Conservation (phyloP, 169 alveolate genomes). For the Eimeria praecox region DNA sequence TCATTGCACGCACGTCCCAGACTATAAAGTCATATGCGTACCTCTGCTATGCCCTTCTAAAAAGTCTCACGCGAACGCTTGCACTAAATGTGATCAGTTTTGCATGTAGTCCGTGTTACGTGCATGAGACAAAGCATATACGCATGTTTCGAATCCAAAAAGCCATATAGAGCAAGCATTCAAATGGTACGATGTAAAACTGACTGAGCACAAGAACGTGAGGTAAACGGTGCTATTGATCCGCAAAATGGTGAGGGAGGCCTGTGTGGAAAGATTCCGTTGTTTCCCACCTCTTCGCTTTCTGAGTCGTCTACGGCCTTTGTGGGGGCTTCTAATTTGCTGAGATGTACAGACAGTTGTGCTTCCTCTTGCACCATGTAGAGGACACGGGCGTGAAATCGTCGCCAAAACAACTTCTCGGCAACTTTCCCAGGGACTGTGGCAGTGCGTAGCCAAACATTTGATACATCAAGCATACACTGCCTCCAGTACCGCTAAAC, state of each 20-base stretch:
- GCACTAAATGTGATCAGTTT: not conserved
- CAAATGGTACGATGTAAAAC: not conserved
- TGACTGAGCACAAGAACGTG: not conserved
- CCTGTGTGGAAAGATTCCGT: not conserved
- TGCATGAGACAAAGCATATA: not conserved
- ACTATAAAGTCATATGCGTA: not conserved
- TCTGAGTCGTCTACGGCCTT: slow-evolving; percentile 1
- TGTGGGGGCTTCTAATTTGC: not conserved
- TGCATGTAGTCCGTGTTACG: not conserved
- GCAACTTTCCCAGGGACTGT: not conserved
- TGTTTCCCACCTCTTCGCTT: slow-evolving; percentile 1
- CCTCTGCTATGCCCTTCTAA: too few relatives aligned
- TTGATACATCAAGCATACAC: not conserved
- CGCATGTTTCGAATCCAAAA: not conserved
- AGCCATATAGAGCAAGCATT: not conserved
- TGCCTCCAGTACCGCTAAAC: not conserved
- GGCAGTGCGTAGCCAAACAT: not conserved
- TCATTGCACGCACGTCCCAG: not conserved
- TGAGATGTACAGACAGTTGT: not conserved
- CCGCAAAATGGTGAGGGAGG: not conserved
- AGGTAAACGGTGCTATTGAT: not conserved
- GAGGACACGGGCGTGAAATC: slow-evolving; percentile 9
- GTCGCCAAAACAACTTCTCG: slow-evolving; percentile 12
- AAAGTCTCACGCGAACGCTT: not conserved
- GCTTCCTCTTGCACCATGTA: not conserved